Conservation (phyloP, 805 yeast species). For the Candida xyloterini region DNA sequence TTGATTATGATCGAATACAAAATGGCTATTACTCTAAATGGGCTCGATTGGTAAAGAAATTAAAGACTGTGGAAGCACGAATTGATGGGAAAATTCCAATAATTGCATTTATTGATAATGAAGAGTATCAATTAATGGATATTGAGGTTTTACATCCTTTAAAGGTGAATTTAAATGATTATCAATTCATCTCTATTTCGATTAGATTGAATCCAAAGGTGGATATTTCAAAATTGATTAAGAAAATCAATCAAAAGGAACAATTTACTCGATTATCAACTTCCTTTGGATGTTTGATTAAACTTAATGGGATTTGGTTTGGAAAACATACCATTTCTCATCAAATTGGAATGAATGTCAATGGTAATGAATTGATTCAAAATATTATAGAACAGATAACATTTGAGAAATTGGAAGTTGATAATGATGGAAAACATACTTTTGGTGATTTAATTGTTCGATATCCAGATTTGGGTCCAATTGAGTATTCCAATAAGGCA, state of each 20-base stretch:
- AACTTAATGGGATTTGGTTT: background rate
- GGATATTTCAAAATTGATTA: background rate
- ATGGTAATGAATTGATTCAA: background rate
- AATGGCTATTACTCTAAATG: background rate
- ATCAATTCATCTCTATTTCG: background rate
- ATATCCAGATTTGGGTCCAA: background rate
- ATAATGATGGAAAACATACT: background rate
- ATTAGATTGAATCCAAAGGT: background rate
- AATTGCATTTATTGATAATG: background rate
- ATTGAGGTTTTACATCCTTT: background rate
- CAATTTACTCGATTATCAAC: background rate
- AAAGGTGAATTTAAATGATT: background rate
- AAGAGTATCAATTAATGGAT: background rate
- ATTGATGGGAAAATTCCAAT: background rate
- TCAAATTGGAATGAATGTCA: background rate
- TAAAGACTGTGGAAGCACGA: background rate
- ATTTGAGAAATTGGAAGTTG: background rate
- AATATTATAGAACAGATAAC: background rate
- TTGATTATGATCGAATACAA: background rate
- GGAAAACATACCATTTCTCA: background rate
- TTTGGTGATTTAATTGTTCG: background rate
- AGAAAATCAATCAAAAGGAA: background rate
- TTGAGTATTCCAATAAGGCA: background rate
- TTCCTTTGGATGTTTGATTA: background rate
- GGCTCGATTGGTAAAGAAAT: background rate